These are phyloP conservation scores for Nyssa sinensis DNA, from an alignment of 148 eudicot species.

Conservation along the genomic window DNA sequence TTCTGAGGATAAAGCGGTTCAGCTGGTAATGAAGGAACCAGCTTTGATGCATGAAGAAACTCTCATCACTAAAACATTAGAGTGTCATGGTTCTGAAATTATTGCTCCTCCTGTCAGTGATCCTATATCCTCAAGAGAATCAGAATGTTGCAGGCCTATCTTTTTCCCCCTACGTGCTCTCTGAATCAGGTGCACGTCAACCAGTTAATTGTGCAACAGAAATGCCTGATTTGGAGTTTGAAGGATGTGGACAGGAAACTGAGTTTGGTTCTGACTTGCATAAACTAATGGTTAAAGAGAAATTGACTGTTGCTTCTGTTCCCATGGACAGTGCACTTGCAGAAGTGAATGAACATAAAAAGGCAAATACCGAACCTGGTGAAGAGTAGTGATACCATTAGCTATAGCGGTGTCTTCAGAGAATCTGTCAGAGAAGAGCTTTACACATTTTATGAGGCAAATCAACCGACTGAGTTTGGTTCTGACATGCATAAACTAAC, in stretches of 20 bases:
- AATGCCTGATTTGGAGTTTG: constrained; percentile 18
- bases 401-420: constrained; percentile 16
- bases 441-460: constrained; percentile 51
- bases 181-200: constrained; percentile 27
- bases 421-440: constrained; percentile 50
- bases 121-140: constrained; percentile 21
- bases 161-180: constrained; percentile 19
- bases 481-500: constrained; percentile 19
- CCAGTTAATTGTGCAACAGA: constrained; percentile 15
- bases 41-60: constrained; percentile 31
- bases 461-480: constrained; percentile 27
- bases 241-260: constrained; percentile 25
- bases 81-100: constrained; percentile 17
- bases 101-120: constrained; percentile 25
- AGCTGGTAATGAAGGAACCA: constrained; percentile 22
- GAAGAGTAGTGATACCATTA: constrained; percentile 24
- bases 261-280: constrained; percentile 27
- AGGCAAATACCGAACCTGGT: constrained; percentile 19
- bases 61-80: constrained; percentile 16
- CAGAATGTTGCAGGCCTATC: constrained; percentile 24
- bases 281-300: constrained; percentile 20
- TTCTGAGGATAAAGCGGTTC: constrained; percentile 12
- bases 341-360: constrained; percentile 24
- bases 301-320: constrained; percentile 26
- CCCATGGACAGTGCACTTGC: constrained; percentile 10